Evolutionary conservation across 2,329 filamentous ascomycete genomes (phyloP).

Genomic region (Diaporthe destruens): DNA sequence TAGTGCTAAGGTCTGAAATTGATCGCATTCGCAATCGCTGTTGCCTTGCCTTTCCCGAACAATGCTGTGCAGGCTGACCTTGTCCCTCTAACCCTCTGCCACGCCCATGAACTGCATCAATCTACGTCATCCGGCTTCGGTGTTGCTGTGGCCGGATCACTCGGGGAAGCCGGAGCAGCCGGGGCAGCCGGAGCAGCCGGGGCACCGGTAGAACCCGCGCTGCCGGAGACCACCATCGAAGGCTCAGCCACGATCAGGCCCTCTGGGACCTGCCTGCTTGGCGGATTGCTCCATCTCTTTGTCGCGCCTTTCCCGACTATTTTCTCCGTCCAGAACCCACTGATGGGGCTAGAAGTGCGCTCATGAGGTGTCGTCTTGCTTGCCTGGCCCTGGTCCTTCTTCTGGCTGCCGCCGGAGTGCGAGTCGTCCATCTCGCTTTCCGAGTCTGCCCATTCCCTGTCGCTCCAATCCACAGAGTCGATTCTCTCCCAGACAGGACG

Average conservation of each 20-base stretch:
- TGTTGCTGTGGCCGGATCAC: not conserved
- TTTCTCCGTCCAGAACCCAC: conserved; percentile 65
- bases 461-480: conserved; percentile 75
- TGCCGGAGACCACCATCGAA: not conserved
- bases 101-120: conserved; percentile 2
- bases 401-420: conserved; percentile 25
- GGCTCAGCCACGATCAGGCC: not conserved
- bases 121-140: conserved; percentile 37
- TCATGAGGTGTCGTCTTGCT: conserved; percentile 45
- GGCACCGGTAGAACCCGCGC: not conserved
- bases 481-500: conserved; percentile 50
- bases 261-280: conserved; percentile 9
- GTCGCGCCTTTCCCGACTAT: conserved; percentile 53
- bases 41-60: conserved; percentile 6
- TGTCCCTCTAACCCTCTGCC: not conserved
- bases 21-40: not conserved
- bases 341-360: conserved; percentile 43
- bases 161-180: not conserved
- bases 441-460: conserved; percentile 72
- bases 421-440: conserved; percentile 57
- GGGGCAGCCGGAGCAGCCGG: not conserved
- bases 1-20: not conserved
- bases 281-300: conserved; percentile 38
- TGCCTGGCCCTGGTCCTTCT: conserved; percentile 23
- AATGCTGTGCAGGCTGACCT: not conserved